Percentiles rank a stretch among this genome's conserved stretches.
Evolutionary conservation across 768 basidiomycete species (phyloP).

Genomic region (Chalciporus piperatus): DNA sequence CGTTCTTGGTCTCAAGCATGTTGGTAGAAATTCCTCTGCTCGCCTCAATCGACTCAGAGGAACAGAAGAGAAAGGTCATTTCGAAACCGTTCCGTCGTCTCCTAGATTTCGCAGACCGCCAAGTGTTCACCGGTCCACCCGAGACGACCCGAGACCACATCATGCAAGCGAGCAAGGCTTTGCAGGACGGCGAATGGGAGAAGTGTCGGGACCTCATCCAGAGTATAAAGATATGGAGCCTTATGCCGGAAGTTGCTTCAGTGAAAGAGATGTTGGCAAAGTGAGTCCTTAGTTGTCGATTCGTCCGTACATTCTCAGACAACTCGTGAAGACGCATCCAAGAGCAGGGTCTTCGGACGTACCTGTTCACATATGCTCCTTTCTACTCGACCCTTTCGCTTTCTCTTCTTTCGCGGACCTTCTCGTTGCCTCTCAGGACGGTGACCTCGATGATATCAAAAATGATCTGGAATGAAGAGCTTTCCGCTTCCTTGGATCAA

Average conservation of each 20-base stretch:
- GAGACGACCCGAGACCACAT: conserved; percentile 98
- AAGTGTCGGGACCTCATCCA: conserved; percentile 90
- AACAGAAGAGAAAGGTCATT: conserved; percentile 87
- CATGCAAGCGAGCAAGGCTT: conserved; percentile 97
- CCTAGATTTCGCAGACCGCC: conserved; percentile 94
- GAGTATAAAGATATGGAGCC: conserved; percentile 95
- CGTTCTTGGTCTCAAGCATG: conserved; percentile 98
- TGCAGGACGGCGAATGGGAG: conserved; percentile 97
- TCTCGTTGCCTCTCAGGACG: conserved; percentile 74
- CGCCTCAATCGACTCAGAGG: conserved; percentile 92
- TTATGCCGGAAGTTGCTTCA: conserved; percentile 84
- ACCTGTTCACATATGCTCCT: conserved; percentile 93
- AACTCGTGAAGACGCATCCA: conserved; percentile 79
- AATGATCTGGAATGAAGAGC: conserved; percentile 98
- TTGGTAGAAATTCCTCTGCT: conserved; percentile 94
- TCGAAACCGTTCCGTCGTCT: conserved; percentile 96
- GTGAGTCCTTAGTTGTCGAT: conserved; percentile 43
- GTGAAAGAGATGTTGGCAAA: conserved; percentile 95
- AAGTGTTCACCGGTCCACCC: conserved; percentile 97
- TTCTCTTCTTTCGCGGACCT: conserved; percentile 80
- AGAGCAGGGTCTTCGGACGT: conserved; percentile 95
- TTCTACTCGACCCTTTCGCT: conserved; percentile 92
- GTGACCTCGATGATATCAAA: conserved; percentile 87
- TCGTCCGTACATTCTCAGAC: conserved; percentile 1
- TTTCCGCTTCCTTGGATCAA: conserved; percentile 91